Evolutionary conservation across 495 filamentous ascomycete genomes (phyloP), one percentile per base, ranked within the genome.

Genomic region (Glarea lozoyensis): DNA sequence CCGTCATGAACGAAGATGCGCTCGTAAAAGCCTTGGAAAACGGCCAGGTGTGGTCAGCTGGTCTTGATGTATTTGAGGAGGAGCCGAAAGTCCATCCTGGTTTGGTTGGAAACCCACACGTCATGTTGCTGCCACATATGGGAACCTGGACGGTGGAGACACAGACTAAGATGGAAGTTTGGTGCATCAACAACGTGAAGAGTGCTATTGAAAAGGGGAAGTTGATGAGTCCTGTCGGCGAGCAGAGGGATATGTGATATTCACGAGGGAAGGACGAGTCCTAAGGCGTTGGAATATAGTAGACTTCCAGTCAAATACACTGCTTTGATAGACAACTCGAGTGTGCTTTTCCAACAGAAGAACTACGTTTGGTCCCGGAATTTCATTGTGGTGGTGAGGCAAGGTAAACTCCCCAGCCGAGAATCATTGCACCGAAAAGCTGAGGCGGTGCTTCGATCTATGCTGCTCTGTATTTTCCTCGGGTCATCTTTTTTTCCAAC

Each of bases 21-120:
- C 75, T 88, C 16, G 85, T 85, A 7, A 67, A 70, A 17, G 82
- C 84, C 0, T 61, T 90, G 1, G 72, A 81, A 13, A 73, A 69
- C 2, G 82, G 82, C 9, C 78, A 81, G 60, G 83, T 87, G 43
- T 66, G 65, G 35, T 70, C 70, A 42, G 67, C 73, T 43, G 84
- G 84, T n/a, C 65, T 89, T 23, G 84, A 89, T 55, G 84, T 89
- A n/a, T 89, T 73, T 49, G 84, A 89, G 63, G 67, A 86, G 19
- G 84, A 89, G 62, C 84, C 84, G 1, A 60, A 74, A 23, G 67
- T 92, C 25, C 81, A 90, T 53, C 66, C 73, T 1, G 84, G 81
- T 1, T 62, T 93, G 29, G 60, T 90, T 27, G 70, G 68, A 42
- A 86, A 84, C 55, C 73, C 78, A 3, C 67, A 74, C 22, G 82